Evolutionary conservation across 352 stramenopile species (phyloP), one percentile per base, ranked within the genome.

Genomic region (Blastocystis sp.): DNA sequence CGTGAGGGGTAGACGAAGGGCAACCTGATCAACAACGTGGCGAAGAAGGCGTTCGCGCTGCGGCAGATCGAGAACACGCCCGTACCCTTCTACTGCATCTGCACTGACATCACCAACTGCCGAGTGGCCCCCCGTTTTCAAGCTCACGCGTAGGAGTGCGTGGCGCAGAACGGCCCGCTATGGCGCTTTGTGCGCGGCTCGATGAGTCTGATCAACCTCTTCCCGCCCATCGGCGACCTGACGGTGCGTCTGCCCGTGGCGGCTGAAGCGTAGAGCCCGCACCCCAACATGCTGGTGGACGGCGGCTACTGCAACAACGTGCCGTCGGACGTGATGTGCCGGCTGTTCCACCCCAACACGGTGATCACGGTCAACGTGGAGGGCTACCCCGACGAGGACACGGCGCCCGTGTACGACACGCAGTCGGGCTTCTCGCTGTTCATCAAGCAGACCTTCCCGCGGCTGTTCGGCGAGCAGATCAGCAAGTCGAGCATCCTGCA

Each of bases 291-390:
- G 52, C 90, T 97, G 2, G 65, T 96, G 28, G 94, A 97, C 53
- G 94, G 94, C 19, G 94, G 94, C 0, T 97, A 97, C 89, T 94
- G 96, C 89, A 96, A 97, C 90, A 97, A 97, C 79, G 89, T 97
- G 19, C 94, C 94, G 2, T 94, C 90, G 7, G 89, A 91, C 62
- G 88, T 91, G 0, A 91, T 92, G 90, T 59, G 56, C 19, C 59
- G 53, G n/a, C n/a, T 84, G n/a, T 84, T 69, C 38, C 74, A 84
- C 45, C 74, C 74, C 34, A 61, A 84, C 10, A 48, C 40, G 59
- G 56, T 84, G 2, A 84, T 84, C 17, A 84, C 74, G 10, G 74
- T 84, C 52, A 84, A 84, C 41, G 74, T 84, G 38, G 74, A 84
- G 53, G 74, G 74, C 7, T 84, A 84, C 48, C 74, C 74, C 0